phyloP scores from a whole-genome alignment of 1,284 basidiomycete species.

The Meripilus lineatus region DNA sequence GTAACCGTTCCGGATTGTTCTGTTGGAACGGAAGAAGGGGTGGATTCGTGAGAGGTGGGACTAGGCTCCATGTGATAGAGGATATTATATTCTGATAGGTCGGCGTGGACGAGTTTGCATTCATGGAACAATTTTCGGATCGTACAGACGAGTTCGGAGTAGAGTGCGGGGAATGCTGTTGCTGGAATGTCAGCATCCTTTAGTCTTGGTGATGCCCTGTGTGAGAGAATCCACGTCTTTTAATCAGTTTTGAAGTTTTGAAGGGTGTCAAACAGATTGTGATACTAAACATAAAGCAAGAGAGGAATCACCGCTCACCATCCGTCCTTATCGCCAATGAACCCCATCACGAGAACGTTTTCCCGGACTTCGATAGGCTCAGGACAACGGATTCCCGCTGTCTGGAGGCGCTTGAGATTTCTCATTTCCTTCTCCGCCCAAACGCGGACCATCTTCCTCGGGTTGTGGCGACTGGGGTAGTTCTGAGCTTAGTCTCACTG shows the following conservation, averaged over 20 bases:
- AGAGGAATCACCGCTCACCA: constrained; percentile 65
- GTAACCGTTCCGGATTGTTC: not conserved
- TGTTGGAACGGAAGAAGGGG: constrained; percentile 1
- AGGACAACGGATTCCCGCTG: constrained; percentile 84
- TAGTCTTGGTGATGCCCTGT: constrained; percentile 83
- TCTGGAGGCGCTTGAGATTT: constrained; percentile 81
- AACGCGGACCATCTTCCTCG: constrained; percentile 96
- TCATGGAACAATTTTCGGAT: constrained; percentile 85
- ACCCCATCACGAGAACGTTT: constrained; percentile 96
- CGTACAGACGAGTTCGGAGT: constrained; percentile 76
- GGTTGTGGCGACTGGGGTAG: constrained; percentile 67
- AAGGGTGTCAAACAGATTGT: not conserved
- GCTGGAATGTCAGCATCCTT: constrained; percentile 79
- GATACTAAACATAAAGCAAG: not conserved
- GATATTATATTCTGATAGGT: constrained; percentile 98
- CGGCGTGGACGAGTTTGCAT: constrained; percentile 95
- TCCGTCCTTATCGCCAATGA: constrained; percentile 79
- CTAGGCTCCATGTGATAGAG: constrained; percentile 63
- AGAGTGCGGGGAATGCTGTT: constrained; percentile 57
- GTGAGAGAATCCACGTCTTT: too few relatives aligned
- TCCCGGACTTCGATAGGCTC: constrained; percentile 91
- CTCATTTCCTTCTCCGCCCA: constrained; percentile 99
- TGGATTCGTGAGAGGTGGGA: not conserved
- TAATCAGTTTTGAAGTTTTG: too few relatives aligned
- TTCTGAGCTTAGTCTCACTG: not conserved